Conservation (phyloP, 1,139 yeast species). For the Candida buenavistaensis region DNA sequence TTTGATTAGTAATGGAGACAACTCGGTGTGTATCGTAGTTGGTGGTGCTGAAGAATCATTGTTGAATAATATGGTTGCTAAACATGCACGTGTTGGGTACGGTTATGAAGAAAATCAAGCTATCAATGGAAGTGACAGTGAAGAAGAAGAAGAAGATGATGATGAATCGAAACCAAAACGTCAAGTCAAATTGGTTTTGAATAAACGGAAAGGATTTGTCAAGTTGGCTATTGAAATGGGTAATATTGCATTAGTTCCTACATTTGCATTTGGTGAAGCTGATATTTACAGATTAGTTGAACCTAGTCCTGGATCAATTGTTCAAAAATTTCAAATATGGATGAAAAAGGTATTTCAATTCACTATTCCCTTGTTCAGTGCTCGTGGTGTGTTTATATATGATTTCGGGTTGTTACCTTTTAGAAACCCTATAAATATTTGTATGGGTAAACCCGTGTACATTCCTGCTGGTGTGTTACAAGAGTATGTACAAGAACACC, state of each 20-base stretch:
- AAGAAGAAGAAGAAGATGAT: constrained; percentile 12
- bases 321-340: constrained; percentile 63
- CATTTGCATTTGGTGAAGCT: constrained; percentile 91
- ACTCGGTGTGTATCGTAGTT: constrained; percentile 82
- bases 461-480: constrained; percentile 51
- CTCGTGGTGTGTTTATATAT: constrained; percentile 89
- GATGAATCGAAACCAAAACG: constrained; percentile 12
- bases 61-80: constrained; percentile 44
- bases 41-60: constrained; percentile 96
- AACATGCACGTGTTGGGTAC: constrained; percentile 35
- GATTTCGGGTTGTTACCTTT: constrained; percentile 91
- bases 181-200: constrained; percentile 56
- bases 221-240: constrained; percentile 82
- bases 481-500: constrained; percentile 31
- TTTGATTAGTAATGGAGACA: constrained; percentile 61
- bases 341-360: constrained; percentile 72
- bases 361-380: constrained; percentile 88
- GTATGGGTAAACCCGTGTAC: constrained; percentile 78
- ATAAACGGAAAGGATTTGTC: constrained; percentile 84
- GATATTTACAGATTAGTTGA: constrained; percentile 67
- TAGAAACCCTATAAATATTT: constrained; percentile 76
- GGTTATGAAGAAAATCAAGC: constrained; percentile 46
- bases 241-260: constrained; percentile 79
- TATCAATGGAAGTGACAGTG: constrained; percentile 9
- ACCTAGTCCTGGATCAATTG: constrained; percentile 54